Evolutionary conservation across 83 land plant genomes (phyloP), one percentile per base, ranked within the genome.

Genomic region (Picea abies): DNA sequence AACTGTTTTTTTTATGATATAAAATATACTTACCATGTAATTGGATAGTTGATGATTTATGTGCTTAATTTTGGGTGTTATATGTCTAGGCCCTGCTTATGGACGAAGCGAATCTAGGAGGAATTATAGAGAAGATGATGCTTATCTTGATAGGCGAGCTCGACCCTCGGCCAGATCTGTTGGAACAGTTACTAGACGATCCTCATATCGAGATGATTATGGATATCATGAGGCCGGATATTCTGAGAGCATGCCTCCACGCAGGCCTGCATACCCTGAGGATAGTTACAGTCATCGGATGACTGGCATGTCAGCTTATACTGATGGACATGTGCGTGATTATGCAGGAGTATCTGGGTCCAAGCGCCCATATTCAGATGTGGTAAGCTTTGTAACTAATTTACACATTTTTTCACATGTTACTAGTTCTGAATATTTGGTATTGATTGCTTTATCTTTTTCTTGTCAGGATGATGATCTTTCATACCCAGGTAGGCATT

Each of bases 341-440:
- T 70, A 80, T 39, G 82, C 83, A 25, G 86, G 62, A 14, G 80
- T 80, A 12, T 79, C 81, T 29, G 89, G 82, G 25, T 29, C 60
- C 82, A 32, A 32, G 35, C 35, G 2, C 35, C 35, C 35, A 32
- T 32, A 32, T 32, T 32, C 35, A 32, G 35, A 1, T 32, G 35
- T 32, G 35, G 87, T 87, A 87, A 44, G 1, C 3, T 35, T 1
- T 62, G 11, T 65, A 2, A 9, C 22, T n/a, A 23, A 65, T 65
- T 65, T 65, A 23, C 26, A 65, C 25, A 1, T 65, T 65, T 20
- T 23, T 65, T 37, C 3, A 2, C 41, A 47, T 79, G 14, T 61
- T 35, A 16, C 35, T 61, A 12, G 2, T 23, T 17, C 35, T 10
- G 4, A 79, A 11, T 35, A 17, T 35, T 62, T 62, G 25, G 20